A percentile compares a stretch with the other conserved stretches of the same genome.
Evolutionary conservation across 768 basidiomycete species (phyloP).

Genomic region (Serendipita vermifera): DNA sequence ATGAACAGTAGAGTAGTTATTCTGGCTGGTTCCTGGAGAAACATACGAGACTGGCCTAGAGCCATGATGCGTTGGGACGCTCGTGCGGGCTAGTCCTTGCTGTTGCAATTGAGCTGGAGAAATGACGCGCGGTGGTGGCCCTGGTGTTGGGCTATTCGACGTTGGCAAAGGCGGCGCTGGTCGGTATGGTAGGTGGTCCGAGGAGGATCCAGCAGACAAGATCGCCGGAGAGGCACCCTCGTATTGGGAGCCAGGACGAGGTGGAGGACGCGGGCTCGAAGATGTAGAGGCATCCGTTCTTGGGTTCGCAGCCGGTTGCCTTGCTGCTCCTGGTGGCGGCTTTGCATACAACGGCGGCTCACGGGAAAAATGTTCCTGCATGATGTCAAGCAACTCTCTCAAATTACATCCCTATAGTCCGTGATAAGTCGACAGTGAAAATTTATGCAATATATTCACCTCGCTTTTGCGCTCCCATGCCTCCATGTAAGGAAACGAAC

Average conservation of each 20-base stretch:
- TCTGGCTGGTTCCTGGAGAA: too few relatives aligned
- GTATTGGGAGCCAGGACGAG: slow-evolving; percentile 14
- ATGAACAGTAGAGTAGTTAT: too few relatives aligned
- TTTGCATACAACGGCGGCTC: slow-evolving; percentile 86
- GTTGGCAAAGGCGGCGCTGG: too few relatives aligned
- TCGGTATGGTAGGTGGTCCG: background rate
- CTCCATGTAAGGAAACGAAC: slow-evolving; percentile 51
- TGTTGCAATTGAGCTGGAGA: slow-evolving; percentile 4
- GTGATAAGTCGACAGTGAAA: background rate
- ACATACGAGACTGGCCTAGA: too few relatives aligned
- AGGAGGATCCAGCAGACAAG: slow-evolving; percentile 11
- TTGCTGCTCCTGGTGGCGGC: slow-evolving; percentile 27
- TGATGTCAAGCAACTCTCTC: slow-evolving; percentile 54
- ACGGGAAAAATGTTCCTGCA: slow-evolving; percentile 72
- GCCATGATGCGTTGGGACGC: too few relatives aligned
- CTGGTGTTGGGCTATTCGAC: too few relatives aligned
- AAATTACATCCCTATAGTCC: slow-evolving; percentile 57
- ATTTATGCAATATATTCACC: slow-evolving; percentile 33
- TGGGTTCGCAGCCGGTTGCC: slow-evolving; percentile 10
- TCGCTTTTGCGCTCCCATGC: slow-evolving; percentile 77
- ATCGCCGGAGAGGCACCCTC: slow-evolving; percentile 19
- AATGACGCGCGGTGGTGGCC: slow-evolving; percentile 12
- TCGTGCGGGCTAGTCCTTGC: too few relatives aligned
- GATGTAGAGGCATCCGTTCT: slow-evolving; percentile 17
- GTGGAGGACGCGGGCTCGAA: slow-evolving; percentile 16